These are phyloP conservation scores for Kokia cookei DNA, from an alignment of 441 rosid genomes.

Conservation along the genomic window DNA sequence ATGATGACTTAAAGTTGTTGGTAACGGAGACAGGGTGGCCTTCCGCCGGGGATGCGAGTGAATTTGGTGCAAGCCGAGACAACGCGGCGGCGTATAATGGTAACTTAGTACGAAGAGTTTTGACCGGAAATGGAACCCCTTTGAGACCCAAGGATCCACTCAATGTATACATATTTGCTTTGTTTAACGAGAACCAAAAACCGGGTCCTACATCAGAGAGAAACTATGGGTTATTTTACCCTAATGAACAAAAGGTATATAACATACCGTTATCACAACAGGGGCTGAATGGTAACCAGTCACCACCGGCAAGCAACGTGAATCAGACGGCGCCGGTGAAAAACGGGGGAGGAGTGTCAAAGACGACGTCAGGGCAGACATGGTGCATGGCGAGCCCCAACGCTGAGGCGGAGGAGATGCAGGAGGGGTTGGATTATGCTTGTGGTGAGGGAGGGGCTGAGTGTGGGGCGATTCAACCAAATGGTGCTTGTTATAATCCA, in stretches of 20 bases:
- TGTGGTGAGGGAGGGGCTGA: conserved; percentile 66
- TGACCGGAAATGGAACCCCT: conserved; percentile 53
- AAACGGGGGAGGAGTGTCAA: conserved; percentile 1
- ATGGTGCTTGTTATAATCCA: conserved; percentile 49
- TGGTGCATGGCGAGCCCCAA: conserved; percentile 61
- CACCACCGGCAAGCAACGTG: conserved; percentile 15
- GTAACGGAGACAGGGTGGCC: conserved; percentile 78
- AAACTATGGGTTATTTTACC: conserved; percentile 66
- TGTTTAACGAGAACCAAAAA: conserved; percentile 61
- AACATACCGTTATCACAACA: conserved; percentile 31
- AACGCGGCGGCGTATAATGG: conserved; percentile 65
- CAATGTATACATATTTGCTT: conserved; percentile 50
- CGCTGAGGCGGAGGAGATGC: conserved; percentile 29
- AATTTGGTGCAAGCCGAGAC: conserved; percentile 37
- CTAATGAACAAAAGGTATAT: conserved; percentile 43
- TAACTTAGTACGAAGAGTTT: conserved; percentile 42
- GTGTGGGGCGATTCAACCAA: conserved; percentile 48
- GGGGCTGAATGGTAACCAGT: background rate
- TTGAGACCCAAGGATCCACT: conserved; percentile 41
- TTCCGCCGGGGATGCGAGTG: conserved; percentile 48
- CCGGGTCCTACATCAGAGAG: conserved; percentile 59
- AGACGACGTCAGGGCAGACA: conserved; percentile 33
- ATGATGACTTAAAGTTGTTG: conserved; percentile 37
- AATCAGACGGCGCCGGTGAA: conserved; percentile 1
- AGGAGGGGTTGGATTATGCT: conserved; percentile 54